Percentiles rank a stretch among this genome's conserved stretches.
These are phyloP conservation scores for Sideroxylon spinosum DNA, from an alignment of 179 eudicot species.

Conservation along the genomic window DNA sequence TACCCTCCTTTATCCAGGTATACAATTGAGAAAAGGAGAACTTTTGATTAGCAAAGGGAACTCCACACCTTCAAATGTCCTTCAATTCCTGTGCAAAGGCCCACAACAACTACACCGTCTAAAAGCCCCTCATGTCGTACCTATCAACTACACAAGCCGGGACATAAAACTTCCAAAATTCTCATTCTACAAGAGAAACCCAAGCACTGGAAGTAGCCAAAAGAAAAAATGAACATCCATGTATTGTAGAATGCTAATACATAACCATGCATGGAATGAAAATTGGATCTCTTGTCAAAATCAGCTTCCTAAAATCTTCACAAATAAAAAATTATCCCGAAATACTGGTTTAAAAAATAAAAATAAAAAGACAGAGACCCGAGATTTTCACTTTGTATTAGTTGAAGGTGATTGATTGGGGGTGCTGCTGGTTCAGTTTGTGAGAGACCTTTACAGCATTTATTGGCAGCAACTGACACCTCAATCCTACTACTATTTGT, in stretches of 20 bases:
- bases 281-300: not conserved
- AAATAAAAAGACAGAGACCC: not conserved
- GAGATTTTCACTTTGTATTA: not conserved
- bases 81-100: no score
- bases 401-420: not conserved
- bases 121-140: not conserved
- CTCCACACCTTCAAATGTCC: no score
- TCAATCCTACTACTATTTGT: not conserved
- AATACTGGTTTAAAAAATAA: no score
- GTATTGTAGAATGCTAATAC: not conserved
- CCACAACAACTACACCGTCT: not conserved
- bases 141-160: not conserved
- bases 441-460: not conserved
- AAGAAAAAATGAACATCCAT: not conserved
- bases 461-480: not conserved
- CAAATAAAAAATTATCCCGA: not conserved
- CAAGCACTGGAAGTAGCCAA: not conserved
- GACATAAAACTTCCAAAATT: not conserved
- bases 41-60: no score
- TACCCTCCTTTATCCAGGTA: no score
- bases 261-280: not conserved
- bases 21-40: no score
- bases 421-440: not conserved
- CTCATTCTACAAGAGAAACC: not conserved
- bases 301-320: not conserved